Base-by-base conservation (phyloP, 805 yeast species). In the Saturnispora gosingensis region DNA sequence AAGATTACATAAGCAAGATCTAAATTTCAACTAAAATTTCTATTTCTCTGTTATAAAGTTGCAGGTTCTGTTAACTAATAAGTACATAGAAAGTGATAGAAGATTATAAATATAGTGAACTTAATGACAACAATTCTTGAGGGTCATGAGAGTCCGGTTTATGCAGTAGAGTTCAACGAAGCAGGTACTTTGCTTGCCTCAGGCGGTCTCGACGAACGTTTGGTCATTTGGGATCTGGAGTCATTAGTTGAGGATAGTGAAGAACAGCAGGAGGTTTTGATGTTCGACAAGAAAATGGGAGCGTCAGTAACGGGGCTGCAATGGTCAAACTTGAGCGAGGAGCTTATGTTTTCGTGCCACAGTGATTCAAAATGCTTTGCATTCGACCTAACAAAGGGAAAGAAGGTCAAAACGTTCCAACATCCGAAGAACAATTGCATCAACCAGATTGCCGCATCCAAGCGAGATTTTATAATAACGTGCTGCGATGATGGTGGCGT, bases 401-500 rank as follows among this genome's bases (percentile, higher is more conserved):
- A 61, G 43, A 73, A 83, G 54, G 55, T 76, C 13, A 68, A 83
- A 43, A 83, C 80, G 46, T 76, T 77, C 18, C 60, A 59, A 20
- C 66, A 64, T 30, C 18, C 42, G 22, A 49, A 52, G 7, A 49
- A 52, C 9, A 43, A 43, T 11, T 72, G 76, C 5, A 79, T 85
- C 2, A 85, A 86, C 59, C 76, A 82, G 55, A 66, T 85, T 2
- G 75, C 64, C 22, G 61, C 63, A 10, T 61, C 67, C 52, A 60
- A 53, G 60, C 57, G 51, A 63, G 67, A 64, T 45, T 16, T 50
- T 0, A 13, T 65, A 3, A 73, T 77, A 2, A 76, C 86, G 36
- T 87, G 78, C 4, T 73, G 82, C 9, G 95, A 87, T 57, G 88
- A 82, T 58, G 88, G 89, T 0, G 53, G 66, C 3, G 69, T 77